A percentile compares a stretch with the other conserved stretches of the same genome.
phyloP scores from a whole-genome alignment of 495 filamentous ascomycete species.

The Trypethelium eluteriae region DNA sequence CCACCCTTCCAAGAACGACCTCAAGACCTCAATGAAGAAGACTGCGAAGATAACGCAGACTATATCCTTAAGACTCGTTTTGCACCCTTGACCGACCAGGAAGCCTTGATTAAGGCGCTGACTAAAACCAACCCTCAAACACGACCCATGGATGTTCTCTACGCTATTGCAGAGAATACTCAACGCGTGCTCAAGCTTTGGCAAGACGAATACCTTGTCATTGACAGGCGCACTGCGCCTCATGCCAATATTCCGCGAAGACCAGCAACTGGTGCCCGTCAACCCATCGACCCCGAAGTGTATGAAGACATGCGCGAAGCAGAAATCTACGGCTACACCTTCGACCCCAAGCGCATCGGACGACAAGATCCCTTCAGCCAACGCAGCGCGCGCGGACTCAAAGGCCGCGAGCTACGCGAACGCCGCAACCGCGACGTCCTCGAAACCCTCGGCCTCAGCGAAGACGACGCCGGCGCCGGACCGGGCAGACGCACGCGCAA shows the following conservation, averaged over 20 bases:
- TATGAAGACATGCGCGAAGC: slow-evolving; percentile 39
- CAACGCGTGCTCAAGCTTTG: slow-evolving; percentile 48
- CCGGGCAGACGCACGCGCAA: slow-evolving; percentile 16
- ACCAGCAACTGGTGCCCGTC: slow-evolving; percentile 33
- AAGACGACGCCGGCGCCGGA: slow-evolving; percentile 22
- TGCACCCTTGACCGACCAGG: slow-evolving; percentile 27
- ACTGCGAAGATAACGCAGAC: slow-evolving; percentile 6
- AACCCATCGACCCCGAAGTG: slow-evolving; percentile 24
- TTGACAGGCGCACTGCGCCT: slow-evolving; percentile 47
- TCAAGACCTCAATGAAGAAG: background rate
- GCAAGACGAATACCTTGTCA: slow-evolving; percentile 57
- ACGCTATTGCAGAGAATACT: slow-evolving; percentile 46
- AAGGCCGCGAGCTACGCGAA: slow-evolving; percentile 35
- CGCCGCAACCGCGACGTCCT: slow-evolving; percentile 27
- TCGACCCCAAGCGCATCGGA: slow-evolving; percentile 32
- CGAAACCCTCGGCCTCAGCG: slow-evolving; percentile 24
- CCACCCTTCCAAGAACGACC: slow-evolving; percentile 1
- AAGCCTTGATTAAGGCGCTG: slow-evolving; percentile 27
- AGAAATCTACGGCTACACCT: slow-evolving; percentile 37
- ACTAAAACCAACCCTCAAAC: slow-evolving; percentile 28
- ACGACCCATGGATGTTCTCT: slow-evolving; percentile 44
- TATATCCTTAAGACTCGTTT: slow-evolving; percentile 17
- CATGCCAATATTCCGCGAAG: slow-evolving; percentile 37
- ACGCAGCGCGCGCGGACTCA: slow-evolving; percentile 25
- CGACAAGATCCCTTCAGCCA: slow-evolving; percentile 35